phyloP scores from a whole-genome alignment of 1,284 basidiomycete genomes.

The Rhodotorula mucilaginosa region DNA sequence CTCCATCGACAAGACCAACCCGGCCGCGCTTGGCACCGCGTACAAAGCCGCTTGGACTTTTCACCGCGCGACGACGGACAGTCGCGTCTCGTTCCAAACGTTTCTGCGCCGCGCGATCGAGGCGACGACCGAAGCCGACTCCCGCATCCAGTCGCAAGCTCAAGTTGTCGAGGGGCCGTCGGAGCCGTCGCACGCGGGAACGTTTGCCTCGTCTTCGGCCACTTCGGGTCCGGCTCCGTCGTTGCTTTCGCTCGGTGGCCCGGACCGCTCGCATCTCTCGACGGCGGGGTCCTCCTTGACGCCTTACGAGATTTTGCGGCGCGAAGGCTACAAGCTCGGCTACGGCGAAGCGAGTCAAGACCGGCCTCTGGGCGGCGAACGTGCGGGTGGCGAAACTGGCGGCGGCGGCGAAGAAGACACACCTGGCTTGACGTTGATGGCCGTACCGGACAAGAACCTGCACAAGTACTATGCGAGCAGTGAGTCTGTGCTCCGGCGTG shows the following conservation, averaged over 20 bases:
- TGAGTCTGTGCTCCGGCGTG: background rate
- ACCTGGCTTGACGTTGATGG: constrained; percentile 18
- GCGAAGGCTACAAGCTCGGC: background rate
- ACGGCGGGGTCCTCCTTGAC: background rate
- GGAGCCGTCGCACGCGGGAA: background rate
- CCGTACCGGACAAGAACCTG: constrained; percentile 28
- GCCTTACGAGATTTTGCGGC: background rate
- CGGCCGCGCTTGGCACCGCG: constrained; percentile 25
- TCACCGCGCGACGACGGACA: background rate
- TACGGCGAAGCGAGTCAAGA: no score
- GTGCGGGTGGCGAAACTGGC: no score
- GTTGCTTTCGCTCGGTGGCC: background rate
- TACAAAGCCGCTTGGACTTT: constrained; percentile 34
- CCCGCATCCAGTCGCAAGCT: no score
- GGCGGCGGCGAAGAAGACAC: background rate
- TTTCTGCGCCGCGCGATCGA: constrained; percentile 4
- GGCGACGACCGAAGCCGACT: background rate
- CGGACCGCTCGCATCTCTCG: background rate
- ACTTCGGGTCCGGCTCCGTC: background rate
- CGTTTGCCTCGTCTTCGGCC: background rate
- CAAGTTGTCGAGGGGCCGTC: background rate
- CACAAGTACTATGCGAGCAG: constrained; percentile 29
- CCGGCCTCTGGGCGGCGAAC: no score
- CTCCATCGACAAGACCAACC: background rate
- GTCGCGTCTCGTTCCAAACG: background rate